phyloP scores from a whole-genome alignment of 805 yeast species.

The Komagataella pastoris region DNA sequence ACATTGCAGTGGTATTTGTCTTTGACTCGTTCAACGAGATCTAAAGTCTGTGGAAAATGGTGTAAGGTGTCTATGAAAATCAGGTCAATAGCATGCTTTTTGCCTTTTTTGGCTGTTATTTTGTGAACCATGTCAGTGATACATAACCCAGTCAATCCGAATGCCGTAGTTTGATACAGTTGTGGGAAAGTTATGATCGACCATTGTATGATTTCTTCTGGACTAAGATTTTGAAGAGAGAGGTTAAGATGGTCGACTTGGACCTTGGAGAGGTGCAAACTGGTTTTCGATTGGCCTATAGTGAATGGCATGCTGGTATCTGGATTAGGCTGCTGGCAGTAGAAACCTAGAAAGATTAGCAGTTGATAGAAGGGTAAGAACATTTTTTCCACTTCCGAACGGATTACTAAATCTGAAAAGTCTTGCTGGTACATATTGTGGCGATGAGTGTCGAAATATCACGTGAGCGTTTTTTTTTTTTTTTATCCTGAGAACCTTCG shows the following conservation, averaged over 20 bases:
- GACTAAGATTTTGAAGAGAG: slow-evolving; percentile 38
- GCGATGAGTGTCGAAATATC: not conserved
- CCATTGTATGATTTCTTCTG: slow-evolving; percentile 75
- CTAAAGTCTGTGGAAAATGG: slow-evolving; percentile 90
- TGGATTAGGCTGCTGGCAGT: not conserved
- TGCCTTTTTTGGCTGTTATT: slow-evolving; percentile 15
- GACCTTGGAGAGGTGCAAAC: slow-evolving; percentile 24
- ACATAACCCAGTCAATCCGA: slow-evolving; percentile 85
- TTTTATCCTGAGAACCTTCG: too few species aligned
- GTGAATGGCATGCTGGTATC: slow-evolving; percentile 1
- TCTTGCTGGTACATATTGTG: not conserved
- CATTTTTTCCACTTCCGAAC: not conserved
- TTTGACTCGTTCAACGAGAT: slow-evolving; percentile 48
- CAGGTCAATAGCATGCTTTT: slow-evolving; percentile 42
- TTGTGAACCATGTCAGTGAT: slow-evolving; percentile 73
- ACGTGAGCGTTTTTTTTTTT: not conserved
- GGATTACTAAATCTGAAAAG: not conserved
- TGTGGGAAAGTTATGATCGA: slow-evolving; percentile 71
- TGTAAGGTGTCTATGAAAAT: slow-evolving; percentile 84
- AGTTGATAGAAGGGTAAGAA: not conserved
- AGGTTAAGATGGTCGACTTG: slow-evolving; percentile 58
- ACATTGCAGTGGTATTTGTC: slow-evolving; percentile 43
- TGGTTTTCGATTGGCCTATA: not conserved
- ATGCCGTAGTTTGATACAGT: slow-evolving; percentile 85
- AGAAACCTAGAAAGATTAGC: not conserved